Percentiles rank a stretch among this genome's conserved stretches.
Evolutionary conservation across 805 yeast species (phyloP).

Genomic region (Sungouiozyma intestinalis): DNA sequence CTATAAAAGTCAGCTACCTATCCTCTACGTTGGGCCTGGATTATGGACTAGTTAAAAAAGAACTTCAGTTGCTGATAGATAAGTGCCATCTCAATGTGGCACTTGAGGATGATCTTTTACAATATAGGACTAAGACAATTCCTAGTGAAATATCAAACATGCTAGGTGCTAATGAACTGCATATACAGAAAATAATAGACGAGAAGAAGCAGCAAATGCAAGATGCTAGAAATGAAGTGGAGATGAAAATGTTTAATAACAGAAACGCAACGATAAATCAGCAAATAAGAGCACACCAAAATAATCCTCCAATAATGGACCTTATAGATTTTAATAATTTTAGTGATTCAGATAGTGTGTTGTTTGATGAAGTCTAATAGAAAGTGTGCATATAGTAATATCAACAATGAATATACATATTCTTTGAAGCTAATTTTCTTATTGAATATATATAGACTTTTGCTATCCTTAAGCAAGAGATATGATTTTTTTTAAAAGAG

Average conservation of each 20-base stretch:
- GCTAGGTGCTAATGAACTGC: conserved; percentile 3
- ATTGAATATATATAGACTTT: no score
- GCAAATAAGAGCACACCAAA: neutral
- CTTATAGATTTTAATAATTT: conserved; percentile 9
- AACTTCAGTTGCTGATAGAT: conserved; percentile 11
- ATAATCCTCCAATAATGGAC: conserved; percentile 7
- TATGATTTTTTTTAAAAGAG: no score
- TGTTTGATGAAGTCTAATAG: conserved; percentile 4
- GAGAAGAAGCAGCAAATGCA: conserved; percentile 2
- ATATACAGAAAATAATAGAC: conserved; percentile 1
- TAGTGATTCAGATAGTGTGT: conserved; percentile 11
- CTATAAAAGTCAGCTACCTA: conserved; percentile 16
- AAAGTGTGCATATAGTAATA: neutral
- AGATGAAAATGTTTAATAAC: conserved; percentile 4
- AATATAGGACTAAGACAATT: conserved; percentile 1
- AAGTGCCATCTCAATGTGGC: conserved; percentile 16
- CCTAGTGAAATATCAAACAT: conserved; percentile 7
- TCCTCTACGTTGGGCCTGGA: conserved; percentile 16
- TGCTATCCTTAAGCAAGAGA: no score
- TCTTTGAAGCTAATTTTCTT: neutral
- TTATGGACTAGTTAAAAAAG: conserved; percentile 9
- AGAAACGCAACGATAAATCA: conserved; percentile 2
- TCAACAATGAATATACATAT: no score
- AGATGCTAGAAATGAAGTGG: conserved; percentile 3
- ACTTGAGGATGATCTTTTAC: conserved; percentile 9